Base-by-base conservation (phyloP, 2,329 filamentous ascomycete species). In the Lachnellula cervina region DNA sequence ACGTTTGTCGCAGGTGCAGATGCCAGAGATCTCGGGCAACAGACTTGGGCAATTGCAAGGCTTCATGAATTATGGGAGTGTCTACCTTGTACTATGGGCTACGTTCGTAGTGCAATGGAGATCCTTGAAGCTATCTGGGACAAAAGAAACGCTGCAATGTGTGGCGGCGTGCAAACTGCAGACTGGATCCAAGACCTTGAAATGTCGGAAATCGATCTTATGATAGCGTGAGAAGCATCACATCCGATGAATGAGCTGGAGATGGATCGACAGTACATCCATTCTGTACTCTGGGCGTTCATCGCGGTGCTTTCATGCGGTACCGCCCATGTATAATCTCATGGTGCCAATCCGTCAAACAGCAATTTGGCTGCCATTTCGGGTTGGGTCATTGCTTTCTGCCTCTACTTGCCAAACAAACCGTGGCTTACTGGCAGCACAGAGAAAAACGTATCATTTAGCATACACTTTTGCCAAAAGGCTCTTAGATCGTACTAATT, bases 1-100 rank as follows among this genome's bases (percentile, higher is more conserved):
- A 73, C 80, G 0, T 83, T 83, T 59, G 75, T 84, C 32, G 79
- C 78, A 2, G 81, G 81, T 1, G 80, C 80, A 0, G 80, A 83
- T 62, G 77, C 78, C 3, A 73, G 73, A 43, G 74, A 79, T 52
- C 67, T 70, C 0, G 69, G 71, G 37, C 76, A 76, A 55, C 72
- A 80, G 40, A 71, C 68, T 3, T 82, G 80, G 80, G 74, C 78
- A n/a, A 69, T 80, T 64, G 70, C 21, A 42, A 11, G 52, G 43
- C 28, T 49, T 13, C 21, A 38, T 76, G 51, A 75, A 77, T 34
- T 49, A 21, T 54, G 44, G 52, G 35, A 49, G 9, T 40, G 25
- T 28, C 25, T 28, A 28, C 25, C 5, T 40, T 40, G 37, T 40
- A 14, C 37, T 14, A 16, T 14, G 13, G 37, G 37, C 14, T 40